Evolutionary conservation across 2,329 filamentous ascomycete genomes (phyloP).

Genomic region (Aspergillus pseudotamarii): DNA sequence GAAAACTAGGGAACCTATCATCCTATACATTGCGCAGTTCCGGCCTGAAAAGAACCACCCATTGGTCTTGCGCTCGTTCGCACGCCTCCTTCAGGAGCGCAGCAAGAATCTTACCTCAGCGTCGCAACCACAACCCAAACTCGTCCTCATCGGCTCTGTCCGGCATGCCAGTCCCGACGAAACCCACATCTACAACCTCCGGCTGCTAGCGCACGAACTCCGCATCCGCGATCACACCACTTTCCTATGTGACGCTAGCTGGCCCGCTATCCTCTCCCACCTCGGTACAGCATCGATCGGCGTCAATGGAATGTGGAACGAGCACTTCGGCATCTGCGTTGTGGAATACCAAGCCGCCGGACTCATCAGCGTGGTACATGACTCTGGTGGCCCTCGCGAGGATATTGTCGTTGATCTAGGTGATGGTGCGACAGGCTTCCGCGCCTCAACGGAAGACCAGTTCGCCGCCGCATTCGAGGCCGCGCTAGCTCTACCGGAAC

Average conservation of each 20-base stretch:
- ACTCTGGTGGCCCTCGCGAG: conserved; percentile 87
- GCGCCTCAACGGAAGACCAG: conserved; percentile 74
- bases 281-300: conserved; percentile 77
- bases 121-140: conserved; percentile 54
- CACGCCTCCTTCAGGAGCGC: conserved; percentile 66
- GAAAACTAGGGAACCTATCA: conserved; percentile 66
- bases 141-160: conserved; percentile 91
- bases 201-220: conserved; percentile 83
- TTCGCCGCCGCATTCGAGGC: conserved; percentile 81
- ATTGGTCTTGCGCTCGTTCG: conserved; percentile 82
- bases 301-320: conserved; percentile 99
- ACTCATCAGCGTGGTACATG: conserved; percentile 87
- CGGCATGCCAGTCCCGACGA: conserved; percentile 63
- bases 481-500: conserved; percentile 65
- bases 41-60: conserved; percentile 96
- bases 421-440: conserved; percentile 80
- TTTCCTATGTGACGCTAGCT: conserved; percentile 87
- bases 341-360: conserved; percentile 98
- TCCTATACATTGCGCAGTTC: conserved; percentile 97
- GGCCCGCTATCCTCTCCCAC: conserved; percentile 82
- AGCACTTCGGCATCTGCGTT: conserved; percentile 97
- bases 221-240: conserved; percentile 80
- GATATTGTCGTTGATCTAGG: conserved; percentile 88
- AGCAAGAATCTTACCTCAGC: conserved; percentile 54
- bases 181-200: conserved; percentile 77